Base-by-base conservation (phyloP, 2,329 filamentous ascomycete species). In the Plectosphaerella cucumerina region DNA sequence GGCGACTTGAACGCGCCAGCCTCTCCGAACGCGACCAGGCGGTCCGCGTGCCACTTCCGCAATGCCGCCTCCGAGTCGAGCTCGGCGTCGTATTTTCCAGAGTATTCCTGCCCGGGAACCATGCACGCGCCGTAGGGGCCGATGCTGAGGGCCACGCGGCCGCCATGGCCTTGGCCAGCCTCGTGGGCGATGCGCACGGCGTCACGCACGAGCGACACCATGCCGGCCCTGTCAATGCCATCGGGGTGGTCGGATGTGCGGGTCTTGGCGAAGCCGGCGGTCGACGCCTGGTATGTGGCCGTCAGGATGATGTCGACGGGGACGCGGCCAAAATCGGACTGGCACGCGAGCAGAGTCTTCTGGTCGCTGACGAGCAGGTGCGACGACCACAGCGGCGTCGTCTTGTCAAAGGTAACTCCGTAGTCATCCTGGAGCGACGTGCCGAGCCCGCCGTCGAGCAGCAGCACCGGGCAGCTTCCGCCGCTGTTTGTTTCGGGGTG, bases 81-180 rank as follows among this genome's bases (percentile, higher is more conserved):
- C 12, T 62, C 68, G 0, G 60, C 65, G 53, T 84, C 81, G 58
- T 89, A 88, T 3, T 63, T 59, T 2, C 83, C 85, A 37, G 72
- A 80, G 61, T 87, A 89, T 62, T 88, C 85, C 55, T 84, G 78
- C 23, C 80, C 76, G 1, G 85, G 85, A 17, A 77, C 65, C 81
- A 87, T 86, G 54, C 76, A 81, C 2, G 85, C 84, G 15, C 85
- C 85, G 53, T 87, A 87, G 0, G 85, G 81, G 0, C 85, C 85
- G 6, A 87, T 62, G 58, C 82, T 82, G 44, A 89, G 64, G 12
- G 84, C 84, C 15, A 84, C 64, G 17, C 58, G 62, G 10, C 67
- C 67, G 14, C 43, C 43, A 42, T 44, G 41, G 3, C 51, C 53
- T n/a, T 53, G 60, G 44, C 52, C 50, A 18, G 69, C 73, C 35